A percentile compares a stretch with the other conserved stretches of the same genome.
phyloP scores from a whole-genome alignment of 345 rosid species.

The Camelina laxa region DNA sequence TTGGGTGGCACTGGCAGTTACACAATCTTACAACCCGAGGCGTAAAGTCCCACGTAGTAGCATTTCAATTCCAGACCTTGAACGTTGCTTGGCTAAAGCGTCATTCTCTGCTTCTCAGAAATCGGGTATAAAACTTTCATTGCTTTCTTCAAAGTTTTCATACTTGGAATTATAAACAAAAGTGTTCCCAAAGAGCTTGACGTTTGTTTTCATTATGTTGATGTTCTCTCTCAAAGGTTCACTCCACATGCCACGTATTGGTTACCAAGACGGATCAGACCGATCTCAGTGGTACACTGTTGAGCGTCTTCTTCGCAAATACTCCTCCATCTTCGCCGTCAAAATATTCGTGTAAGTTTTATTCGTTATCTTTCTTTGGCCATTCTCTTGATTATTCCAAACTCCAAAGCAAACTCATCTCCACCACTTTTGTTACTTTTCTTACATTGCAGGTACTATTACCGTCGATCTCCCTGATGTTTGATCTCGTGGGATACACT shows the following conservation, averaged over 20 bases:
- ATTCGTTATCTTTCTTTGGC: not conserved
- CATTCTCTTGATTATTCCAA: not conserved
- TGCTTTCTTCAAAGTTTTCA: not conserved
- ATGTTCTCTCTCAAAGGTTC: constrained; percentile 54
- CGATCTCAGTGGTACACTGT: constrained; percentile 83
- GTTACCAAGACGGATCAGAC: constrained; percentile 74
- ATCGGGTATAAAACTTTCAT: constrained; percentile 52
- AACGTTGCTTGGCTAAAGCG: constrained; percentile 71
- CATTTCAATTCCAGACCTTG: constrained; percentile 75
- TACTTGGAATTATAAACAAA: too few relatives aligned
- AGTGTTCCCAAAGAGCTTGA: constrained; percentile 12
- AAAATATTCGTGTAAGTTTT: constrained; percentile 70
- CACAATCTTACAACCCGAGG: constrained; percentile 74
- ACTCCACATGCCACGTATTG: constrained; percentile 89
- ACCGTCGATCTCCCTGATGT: constrained; percentile 52
- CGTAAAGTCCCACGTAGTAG: constrained; percentile 72
- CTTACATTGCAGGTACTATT: constrained; percentile 70
- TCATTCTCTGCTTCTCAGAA: constrained; percentile 71
- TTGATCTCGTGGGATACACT: too few relatives aligned
- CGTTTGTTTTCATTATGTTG: not conserved
- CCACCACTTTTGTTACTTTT: not conserved
- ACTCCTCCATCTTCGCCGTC: constrained; percentile 66
- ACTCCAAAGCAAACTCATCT: not conserved
- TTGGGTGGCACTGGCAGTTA: constrained; percentile 85
- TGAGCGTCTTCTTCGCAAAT: constrained; percentile 87